phyloP scores from a whole-genome alignment of 2,329 filamentous ascomycete genomes.

The Nothopassalora personata region DNA sequence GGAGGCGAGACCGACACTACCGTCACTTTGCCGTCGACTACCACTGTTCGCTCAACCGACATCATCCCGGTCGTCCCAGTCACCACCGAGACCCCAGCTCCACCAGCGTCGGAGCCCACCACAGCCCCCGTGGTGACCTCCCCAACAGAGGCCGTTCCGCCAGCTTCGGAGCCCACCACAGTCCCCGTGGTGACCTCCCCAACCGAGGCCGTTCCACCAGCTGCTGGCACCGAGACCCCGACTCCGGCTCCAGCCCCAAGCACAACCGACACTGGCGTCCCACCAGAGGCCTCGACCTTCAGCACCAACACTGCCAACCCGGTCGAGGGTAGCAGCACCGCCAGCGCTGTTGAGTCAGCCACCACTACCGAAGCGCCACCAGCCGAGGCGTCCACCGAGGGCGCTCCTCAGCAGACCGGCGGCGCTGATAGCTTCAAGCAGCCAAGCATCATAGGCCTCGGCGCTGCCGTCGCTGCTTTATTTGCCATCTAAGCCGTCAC shows the following conservation, averaged over 20 bases:
- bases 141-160: background rate
- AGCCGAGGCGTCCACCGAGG: slow-evolving; percentile 10
- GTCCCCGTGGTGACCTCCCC: slow-evolving; percentile 8
- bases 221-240: background rate
- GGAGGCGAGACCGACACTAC: slow-evolving; percentile 4
- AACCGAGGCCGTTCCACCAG: background rate
- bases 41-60: slow-evolving; percentile 1
- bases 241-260: background rate
- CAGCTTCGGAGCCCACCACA: background rate
- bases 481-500: slow-evolving; percentile 16
- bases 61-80: slow-evolving; percentile 1
- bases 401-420: slow-evolving; percentile 9
- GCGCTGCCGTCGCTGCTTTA: slow-evolving; percentile 20
- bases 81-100: slow-evolving; percentile 1
- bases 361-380: slow-evolving; percentile 18
- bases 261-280: slow-evolving; percentile 4
- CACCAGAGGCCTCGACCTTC: background rate
- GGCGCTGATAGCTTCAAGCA: slow-evolving; percentile 16
- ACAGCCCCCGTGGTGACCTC: slow-evolving; percentile 7
- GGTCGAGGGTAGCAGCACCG: slow-evolving; percentile 7
- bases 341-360: slow-evolving; percentile 6
- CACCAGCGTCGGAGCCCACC: background rate
- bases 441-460: slow-evolving; percentile 18
- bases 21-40: slow-evolving; percentile 7
- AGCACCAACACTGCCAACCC: slow-evolving; percentile 1